Percentiles rank a stretch among this genome's conserved stretches.
Evolutionary conservation across 176 grass and related monocot species (phyloP).

Genomic region (Rhynchospora tenuis): DNA sequence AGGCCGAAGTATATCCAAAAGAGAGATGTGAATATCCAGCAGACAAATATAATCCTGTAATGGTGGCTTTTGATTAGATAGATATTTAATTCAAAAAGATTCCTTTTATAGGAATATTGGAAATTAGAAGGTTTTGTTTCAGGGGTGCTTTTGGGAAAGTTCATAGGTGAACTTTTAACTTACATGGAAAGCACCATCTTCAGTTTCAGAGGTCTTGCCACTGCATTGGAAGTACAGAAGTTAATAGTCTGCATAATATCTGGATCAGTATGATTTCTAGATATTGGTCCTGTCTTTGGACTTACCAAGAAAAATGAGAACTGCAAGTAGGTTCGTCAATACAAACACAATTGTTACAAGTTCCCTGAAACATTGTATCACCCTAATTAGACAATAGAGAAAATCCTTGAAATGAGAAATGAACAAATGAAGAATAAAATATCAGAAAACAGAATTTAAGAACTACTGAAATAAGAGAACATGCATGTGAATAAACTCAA

Average conservation of each 20-base stretch:
- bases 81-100: neutral
- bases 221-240: conserved; percentile 36
- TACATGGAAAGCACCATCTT: conserved; percentile 35
- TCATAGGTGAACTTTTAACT: conserved; percentile 22
- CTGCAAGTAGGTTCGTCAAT: conserved; percentile 36
- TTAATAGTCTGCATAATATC: neutral
- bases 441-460: neutral
- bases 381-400: neutral
- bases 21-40: conserved; percentile 66
- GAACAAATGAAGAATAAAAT: neutral
- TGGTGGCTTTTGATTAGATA: conserved; percentile 13
- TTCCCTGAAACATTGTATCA: conserved; percentile 36
- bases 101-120: neutral
- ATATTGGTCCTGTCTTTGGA: neutral
- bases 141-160: neutral
- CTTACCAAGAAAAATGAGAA: conserved; percentile 58
- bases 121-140: neutral
- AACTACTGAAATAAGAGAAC: neutral
- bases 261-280: neutral
- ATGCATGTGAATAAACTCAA: neutral
- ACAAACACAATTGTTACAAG: conserved; percentile 52
- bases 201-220: conserved; percentile 37
- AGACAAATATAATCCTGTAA: conserved; percentile 54
- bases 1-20: conserved; percentile 77
- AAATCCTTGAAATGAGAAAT: neutral